A percentile compares a stretch with the other conserved stretches of the same genome.
Conservation (phyloP, 768 basidiomycete genomes). For the Erythrobasidium yunnanense region DNA sequence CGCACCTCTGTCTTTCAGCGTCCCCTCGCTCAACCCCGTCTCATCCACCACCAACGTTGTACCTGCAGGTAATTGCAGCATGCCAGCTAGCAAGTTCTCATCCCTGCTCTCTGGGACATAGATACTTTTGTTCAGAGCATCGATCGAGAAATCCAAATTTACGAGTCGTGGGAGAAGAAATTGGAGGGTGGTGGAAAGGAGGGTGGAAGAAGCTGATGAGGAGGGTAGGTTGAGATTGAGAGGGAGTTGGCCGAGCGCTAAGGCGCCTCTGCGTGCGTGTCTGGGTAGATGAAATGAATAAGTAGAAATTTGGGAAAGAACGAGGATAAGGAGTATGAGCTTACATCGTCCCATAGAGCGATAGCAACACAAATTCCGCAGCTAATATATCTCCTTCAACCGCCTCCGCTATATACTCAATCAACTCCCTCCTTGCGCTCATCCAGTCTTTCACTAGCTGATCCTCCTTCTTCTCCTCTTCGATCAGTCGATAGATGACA, state of each 20-base stretch:
- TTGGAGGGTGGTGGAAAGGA: background rate
- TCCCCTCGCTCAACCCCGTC: slow-evolving; percentile 35
- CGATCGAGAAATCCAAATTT: slow-evolving; percentile 33
- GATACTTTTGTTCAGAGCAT: slow-evolving; percentile 32
- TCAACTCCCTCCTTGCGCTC: slow-evolving; percentile 22
- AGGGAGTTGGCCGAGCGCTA: slow-evolving; percentile 37
- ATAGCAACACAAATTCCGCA: slow-evolving; percentile 37
- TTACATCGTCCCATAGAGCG: slow-evolving; percentile 34
- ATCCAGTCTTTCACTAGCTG: background rate
- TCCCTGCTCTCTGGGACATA: slow-evolving; percentile 30
- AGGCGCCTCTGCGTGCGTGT: slow-evolving; percentile 35
- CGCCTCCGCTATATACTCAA: slow-evolving; percentile 29
- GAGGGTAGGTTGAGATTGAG: slow-evolving; percentile 33
- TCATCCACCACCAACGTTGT: slow-evolving; percentile 36
- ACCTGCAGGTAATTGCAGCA: slow-evolving; percentile 34
- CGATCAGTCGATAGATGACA: slow-evolving; percentile 2
- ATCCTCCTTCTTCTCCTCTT: background rate
- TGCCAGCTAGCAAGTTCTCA: slow-evolving; percentile 37
- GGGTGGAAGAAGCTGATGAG: slow-evolving; percentile 5
- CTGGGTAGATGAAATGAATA: slow-evolving; percentile 11
- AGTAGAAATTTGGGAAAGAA: background rate
- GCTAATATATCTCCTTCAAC: slow-evolving; percentile 37
- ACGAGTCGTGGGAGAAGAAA: slow-evolving; percentile 33
- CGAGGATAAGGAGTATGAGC: background rate
- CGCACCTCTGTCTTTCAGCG: slow-evolving; percentile 35